Conservation (phyloP, 2,329 filamentous ascomycete species). For the Aspergillus brasiliensis region DNA sequence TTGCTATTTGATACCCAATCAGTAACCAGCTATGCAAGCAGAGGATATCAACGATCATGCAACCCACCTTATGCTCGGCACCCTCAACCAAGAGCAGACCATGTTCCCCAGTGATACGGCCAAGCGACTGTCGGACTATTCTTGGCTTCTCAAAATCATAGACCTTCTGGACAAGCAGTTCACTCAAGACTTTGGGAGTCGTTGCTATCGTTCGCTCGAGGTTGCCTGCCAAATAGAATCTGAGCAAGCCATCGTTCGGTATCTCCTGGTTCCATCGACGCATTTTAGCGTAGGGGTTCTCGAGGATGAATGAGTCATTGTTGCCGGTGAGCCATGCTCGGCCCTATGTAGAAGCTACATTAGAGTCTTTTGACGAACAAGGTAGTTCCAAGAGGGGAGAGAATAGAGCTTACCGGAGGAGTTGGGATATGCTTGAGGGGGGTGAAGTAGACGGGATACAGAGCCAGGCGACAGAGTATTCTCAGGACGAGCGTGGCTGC, state of each 20-base stretch:
- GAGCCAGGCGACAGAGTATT: conserved; percentile 2
- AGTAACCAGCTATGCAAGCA: neutral
- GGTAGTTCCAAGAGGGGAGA: neutral
- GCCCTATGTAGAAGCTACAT: conserved; percentile 25
- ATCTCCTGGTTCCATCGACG: conserved; percentile 59
- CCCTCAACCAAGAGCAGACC: conserved; percentile 75
- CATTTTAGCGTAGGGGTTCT: conserved; percentile 43
- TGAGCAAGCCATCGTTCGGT: conserved; percentile 69
- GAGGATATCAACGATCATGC: no score
- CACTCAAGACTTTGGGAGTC: conserved; percentile 66
- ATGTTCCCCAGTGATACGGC: conserved; percentile 40
- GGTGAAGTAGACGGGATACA: conserved; percentile 13
- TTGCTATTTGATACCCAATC: conserved; percentile 24
- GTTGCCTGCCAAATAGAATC: conserved; percentile 66
- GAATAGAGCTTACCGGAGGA: neutral
- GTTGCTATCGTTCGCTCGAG: conserved; percentile 64
- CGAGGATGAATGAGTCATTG: conserved; percentile 36
- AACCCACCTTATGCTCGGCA: conserved; percentile 74
- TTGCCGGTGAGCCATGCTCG: conserved; percentile 52
- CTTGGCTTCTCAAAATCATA: conserved; percentile 71
- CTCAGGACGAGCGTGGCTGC: conserved; percentile 5
- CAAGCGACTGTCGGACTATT: conserved; percentile 46
- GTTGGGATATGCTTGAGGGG: conserved; percentile 11
- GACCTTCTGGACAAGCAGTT: conserved; percentile 68
- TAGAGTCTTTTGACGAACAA: neutral